Evolutionary conservation across 129 eudicot genomes (phyloP).

Genomic region (Artemisia annua): DNA sequence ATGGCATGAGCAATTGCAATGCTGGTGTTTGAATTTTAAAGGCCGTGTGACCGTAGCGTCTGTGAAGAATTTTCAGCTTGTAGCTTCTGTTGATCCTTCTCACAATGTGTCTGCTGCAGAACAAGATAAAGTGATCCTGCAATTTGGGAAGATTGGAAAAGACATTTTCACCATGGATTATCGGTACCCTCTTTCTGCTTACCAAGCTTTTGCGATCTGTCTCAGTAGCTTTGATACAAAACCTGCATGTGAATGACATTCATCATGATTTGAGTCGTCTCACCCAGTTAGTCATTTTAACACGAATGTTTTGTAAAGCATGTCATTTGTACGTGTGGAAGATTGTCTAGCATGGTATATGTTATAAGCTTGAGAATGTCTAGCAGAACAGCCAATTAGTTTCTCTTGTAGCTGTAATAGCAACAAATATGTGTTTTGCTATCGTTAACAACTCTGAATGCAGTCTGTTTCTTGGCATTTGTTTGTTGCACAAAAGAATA

Average conservation of each 20-base stretch:
- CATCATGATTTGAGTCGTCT: slow-evolving; percentile 6
- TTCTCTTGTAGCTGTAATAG: slow-evolving; percentile 31
- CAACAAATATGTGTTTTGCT: slow-evolving; percentile 31
- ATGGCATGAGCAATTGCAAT: slow-evolving; percentile 96
- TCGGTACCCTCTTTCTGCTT: slow-evolving; percentile 92
- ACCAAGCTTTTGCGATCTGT: slow-evolving; percentile 94
- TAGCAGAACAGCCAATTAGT: slow-evolving; percentile 32
- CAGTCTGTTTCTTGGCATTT: slow-evolving; percentile 16
- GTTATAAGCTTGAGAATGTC: slow-evolving; percentile 36
- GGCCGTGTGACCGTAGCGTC: slow-evolving; percentile 98
- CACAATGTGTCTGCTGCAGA: slow-evolving; percentile 69
- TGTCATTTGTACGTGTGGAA: slow-evolving; percentile 15
- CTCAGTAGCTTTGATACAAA: slow-evolving; percentile 98
- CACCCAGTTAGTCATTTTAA: slow-evolving; percentile 10
- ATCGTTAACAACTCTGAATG: slow-evolving; percentile 17
- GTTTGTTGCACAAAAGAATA: not conserved
- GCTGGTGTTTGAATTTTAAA: slow-evolving; percentile 95
- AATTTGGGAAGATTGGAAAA: slow-evolving; percentile 93
- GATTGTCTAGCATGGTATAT: slow-evolving; percentile 26
- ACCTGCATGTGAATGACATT: slow-evolving; percentile 88
- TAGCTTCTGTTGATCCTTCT: slow-evolving; percentile 69
- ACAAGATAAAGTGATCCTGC: slow-evolving; percentile 85
- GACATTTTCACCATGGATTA: slow-evolving; percentile 98
- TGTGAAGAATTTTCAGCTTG: slow-evolving; percentile 96
- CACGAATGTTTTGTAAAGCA: slow-evolving; percentile 19